These are phyloP conservation scores for Russula earlei DNA, from an alignment of 768 basidiomycete species.

Conservation along the genomic window DNA sequence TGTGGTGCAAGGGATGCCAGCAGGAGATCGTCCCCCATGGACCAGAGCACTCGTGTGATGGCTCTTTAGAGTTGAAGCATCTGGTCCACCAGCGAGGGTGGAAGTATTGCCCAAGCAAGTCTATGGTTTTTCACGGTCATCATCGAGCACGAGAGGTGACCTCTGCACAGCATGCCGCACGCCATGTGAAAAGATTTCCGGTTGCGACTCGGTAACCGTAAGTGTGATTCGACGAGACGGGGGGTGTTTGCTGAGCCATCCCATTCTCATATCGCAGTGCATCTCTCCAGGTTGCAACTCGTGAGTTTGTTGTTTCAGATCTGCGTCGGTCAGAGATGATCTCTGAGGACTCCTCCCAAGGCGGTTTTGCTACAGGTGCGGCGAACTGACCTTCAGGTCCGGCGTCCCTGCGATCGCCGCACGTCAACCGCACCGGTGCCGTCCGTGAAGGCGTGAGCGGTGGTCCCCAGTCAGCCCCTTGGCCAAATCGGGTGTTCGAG, in stretches of 20 bases:
- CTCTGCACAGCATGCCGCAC: too few relatives aligned
- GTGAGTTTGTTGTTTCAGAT: conserved; percentile 17
- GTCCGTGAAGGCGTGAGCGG: not conserved
- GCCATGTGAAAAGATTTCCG: too few relatives aligned
- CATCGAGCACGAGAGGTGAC: too few relatives aligned
- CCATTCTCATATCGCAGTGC: conserved; percentile 30
- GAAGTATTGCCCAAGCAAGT: too few relatives aligned
- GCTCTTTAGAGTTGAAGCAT: too few relatives aligned
- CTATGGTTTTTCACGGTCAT: too few relatives aligned
- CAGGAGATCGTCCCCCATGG: too few relatives aligned
- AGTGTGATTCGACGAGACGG: too few relatives aligned
- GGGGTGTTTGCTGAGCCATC: not conserved
- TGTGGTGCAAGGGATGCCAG: too few relatives aligned
- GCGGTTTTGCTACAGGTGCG: conserved; percentile 48
- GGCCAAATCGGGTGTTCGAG: not conserved
- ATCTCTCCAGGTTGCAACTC: conserved; percentile 49
- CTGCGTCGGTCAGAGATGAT: not conserved
- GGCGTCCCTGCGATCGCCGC: not conserved
- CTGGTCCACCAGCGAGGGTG: too few relatives aligned
- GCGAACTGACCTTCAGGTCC: conserved; percentile 20
- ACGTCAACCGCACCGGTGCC: not conserved
- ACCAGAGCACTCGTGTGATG: too few relatives aligned
- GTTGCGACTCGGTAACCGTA: too few relatives aligned
- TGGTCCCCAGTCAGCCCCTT: not conserved
- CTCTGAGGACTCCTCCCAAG: conserved; percentile 4